These are phyloP conservation scores for Asterophora parasitica DNA, from an alignment of 768 basidiomycete species.

Conservation along the genomic window DNA sequence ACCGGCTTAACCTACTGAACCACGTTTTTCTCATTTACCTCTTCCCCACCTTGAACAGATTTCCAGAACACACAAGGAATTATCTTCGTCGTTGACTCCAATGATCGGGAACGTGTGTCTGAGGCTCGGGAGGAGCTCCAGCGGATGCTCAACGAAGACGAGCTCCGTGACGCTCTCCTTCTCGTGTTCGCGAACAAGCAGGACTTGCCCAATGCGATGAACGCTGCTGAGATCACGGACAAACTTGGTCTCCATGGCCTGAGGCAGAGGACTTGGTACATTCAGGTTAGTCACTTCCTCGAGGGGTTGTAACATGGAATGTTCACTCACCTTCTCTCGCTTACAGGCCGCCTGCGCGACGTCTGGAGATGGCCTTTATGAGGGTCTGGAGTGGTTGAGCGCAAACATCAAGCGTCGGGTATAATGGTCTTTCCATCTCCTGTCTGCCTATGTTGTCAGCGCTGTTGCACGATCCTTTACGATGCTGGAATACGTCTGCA, in stretches of 20 bases:
- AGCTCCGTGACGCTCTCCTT: constrained; percentile 96
- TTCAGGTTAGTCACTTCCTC: constrained; percentile 58
- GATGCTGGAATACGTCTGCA: constrained; percentile 52
- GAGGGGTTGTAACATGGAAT: constrained; percentile 4
- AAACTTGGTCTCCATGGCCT: constrained; percentile 98
- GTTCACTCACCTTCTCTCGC: constrained; percentile 14
- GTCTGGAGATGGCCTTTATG: constrained; percentile 96
- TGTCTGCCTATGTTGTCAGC: constrained; percentile 36
- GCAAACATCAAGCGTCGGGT: constrained; percentile 83
- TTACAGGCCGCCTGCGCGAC: constrained; percentile 93
- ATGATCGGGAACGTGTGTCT: constrained; percentile 98
- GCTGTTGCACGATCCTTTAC: constrained; percentile 56
- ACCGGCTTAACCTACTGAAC: constrained; percentile 13
- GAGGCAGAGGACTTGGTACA: constrained; percentile 97
- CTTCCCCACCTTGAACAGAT: constrained; percentile 47
- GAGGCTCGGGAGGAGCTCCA: constrained; percentile 99
- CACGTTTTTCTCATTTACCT: constrained; percentile 14
- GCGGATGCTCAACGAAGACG: constrained; percentile 99
- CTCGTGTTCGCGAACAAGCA: constrained; percentile 99
- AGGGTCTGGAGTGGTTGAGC: constrained; percentile 96
- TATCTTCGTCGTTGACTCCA: constrained; percentile 99
- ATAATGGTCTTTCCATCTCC: constrained; percentile 41
- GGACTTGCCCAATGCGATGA: constrained; percentile 99
- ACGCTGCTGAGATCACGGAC: constrained; percentile 98
- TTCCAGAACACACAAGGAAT: constrained; percentile 99